Percentiles rank a stretch among this genome's conserved stretches.
Conservation (phyloP, 345 rosid genomes). For the Kernera saxatilis region DNA sequence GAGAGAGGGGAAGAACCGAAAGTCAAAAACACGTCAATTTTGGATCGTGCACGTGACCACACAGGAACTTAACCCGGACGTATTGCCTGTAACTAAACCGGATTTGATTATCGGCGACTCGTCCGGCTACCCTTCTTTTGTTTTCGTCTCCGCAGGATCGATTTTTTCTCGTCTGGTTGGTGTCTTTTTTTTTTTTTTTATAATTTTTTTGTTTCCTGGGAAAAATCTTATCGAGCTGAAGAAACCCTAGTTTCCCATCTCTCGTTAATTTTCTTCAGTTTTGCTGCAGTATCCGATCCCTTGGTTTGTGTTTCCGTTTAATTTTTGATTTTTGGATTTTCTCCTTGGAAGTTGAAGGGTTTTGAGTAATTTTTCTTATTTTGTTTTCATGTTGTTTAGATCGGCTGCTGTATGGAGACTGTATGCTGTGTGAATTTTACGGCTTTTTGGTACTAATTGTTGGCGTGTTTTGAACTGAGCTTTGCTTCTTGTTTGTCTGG, state of each 20-base stretch:
- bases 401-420: conserved; percentile 34
- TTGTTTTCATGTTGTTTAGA: conserved; percentile 28
- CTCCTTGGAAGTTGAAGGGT: conserved; percentile 1
- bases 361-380: conserved; percentile 6
- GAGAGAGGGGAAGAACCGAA: neutral
- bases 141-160: conserved; percentile 18
- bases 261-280: neutral
- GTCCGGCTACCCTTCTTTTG: conserved; percentile 50
- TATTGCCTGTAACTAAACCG: conserved; percentile 38
- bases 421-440: conserved; percentile 21
- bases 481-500: conserved; percentile 20
- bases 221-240: conserved; percentile 22
- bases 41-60: conserved; percentile 28
- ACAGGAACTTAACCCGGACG: conserved; percentile 73
- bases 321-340: neutral
- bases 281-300: conserved; percentile 7
- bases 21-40: conserved; percentile 19
- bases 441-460: conserved; percentile 26
- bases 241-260: conserved; percentile 43
- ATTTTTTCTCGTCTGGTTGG: neutral
- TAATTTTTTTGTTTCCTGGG: neutral
- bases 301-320: conserved; percentile 17
- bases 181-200: neutral
- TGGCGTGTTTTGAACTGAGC: conserved; percentile 25
- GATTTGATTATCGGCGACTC: conserved; percentile 68